Evolutionary conservation across 208 protist species (phyloP).

Genomic region (Crithidia mellificae): DNA sequence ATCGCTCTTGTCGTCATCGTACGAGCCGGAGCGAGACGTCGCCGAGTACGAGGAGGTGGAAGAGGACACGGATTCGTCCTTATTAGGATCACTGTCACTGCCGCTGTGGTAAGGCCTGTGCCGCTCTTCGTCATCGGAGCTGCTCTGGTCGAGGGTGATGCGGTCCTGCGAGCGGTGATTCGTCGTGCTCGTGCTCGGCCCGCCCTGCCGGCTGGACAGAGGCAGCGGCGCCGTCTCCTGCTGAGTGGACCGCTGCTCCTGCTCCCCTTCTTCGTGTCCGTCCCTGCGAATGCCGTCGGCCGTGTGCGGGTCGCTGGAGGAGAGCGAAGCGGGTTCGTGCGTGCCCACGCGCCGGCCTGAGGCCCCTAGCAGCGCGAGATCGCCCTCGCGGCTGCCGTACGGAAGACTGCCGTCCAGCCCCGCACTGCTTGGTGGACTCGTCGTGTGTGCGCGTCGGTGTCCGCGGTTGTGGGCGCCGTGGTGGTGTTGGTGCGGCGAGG

Average conservation of each 20-base stretch:
- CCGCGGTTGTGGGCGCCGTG: not conserved
- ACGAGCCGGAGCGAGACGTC: not conserved
- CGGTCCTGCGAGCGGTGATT: constrained; percentile 18
- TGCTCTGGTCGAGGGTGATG: constrained; percentile 18
- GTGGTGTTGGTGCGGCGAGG: no score
- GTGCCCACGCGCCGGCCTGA: not conserved
- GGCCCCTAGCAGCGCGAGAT: constrained; percentile 7
- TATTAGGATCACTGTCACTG: not conserved
- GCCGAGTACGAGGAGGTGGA: not conserved
- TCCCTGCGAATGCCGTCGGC: not conserved
- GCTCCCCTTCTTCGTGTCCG: not conserved
- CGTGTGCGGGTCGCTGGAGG: not conserved
- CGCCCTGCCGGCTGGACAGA: not conserved
- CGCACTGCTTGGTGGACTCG: not conserved
- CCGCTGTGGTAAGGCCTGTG: not conserved
- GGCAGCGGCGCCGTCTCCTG: not conserved
- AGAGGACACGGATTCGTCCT: not conserved
- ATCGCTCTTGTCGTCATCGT: constrained; percentile 1
- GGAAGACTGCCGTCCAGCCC: constrained; percentile 14
- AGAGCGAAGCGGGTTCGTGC: not conserved
- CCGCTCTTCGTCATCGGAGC: constrained; percentile 2
- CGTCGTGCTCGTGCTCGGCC: no score
- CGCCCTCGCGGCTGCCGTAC: constrained; percentile 31
- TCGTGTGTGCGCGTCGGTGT: not conserved
- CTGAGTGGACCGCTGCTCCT: no score